Evolutionary conservation across 2,329 filamentous ascomycete genomes (phyloP).

Genomic region (Diaporthe aspalathi): DNA sequence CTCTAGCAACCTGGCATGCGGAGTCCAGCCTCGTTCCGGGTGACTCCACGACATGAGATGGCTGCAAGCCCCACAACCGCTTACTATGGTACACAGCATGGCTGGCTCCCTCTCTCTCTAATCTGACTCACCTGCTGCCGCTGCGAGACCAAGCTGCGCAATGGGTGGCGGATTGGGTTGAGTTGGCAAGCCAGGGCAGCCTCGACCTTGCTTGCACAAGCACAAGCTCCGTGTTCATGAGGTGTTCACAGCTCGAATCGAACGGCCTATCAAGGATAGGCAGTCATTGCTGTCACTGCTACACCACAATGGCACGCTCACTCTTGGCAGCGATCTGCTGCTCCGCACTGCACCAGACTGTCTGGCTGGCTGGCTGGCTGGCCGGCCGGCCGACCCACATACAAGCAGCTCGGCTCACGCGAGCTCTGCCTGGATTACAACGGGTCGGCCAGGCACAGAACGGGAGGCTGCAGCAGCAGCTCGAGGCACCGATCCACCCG

Average conservation of each 20-base stretch:
- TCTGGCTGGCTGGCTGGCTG: too few relatives aligned
- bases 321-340: slow-evolving; percentile 26
- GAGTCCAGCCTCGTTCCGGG: slow-evolving; percentile 18
- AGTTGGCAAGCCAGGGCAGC: not conserved
- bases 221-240: not conserved
- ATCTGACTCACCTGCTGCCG: slow-evolving; percentile 3
- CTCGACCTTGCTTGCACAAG: slow-evolving; percentile 11
- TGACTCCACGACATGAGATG: slow-evolving; percentile 1
- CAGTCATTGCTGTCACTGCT: slow-evolving; percentile 2
- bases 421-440: slow-evolving; percentile 25
- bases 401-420: slow-evolving; percentile 27
- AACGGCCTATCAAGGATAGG: not conserved
- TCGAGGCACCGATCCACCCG: slow-evolving; percentile 25
- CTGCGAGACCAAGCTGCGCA: not conserved
- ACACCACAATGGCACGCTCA: not conserved
- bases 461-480: slow-evolving; percentile 30
- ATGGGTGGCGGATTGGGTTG: not conserved
- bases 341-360: slow-evolving; percentile 25
- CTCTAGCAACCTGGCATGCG: slow-evolving; percentile 4
- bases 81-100: slow-evolving; percentile 14
- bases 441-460: slow-evolving; percentile 28
- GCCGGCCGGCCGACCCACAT: too few relatives aligned
- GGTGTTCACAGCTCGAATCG: not conserved
- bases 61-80: slow-evolving; percentile 13
- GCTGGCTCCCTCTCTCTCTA: not conserved